These are phyloP conservation scores for Boechera stricta DNA, from an alignment of 345 rosid species.

Conservation along the genomic window DNA sequence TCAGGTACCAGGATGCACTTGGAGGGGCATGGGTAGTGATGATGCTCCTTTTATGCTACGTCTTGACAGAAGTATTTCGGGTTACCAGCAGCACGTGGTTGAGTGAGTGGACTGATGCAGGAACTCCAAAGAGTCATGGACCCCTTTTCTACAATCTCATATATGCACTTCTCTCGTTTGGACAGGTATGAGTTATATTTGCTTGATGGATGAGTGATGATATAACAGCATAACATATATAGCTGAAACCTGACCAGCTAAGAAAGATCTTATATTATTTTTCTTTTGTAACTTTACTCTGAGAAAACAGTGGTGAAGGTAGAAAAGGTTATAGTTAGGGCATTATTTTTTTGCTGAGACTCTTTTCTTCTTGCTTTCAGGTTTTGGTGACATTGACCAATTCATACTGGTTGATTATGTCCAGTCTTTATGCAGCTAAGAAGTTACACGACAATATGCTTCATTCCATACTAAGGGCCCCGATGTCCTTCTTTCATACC, in stretches of 20 bases:
- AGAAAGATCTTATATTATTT: background rate
- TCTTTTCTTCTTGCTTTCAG: constrained; percentile 52
- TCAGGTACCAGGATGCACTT: constrained; percentile 91
- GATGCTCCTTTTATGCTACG: constrained; percentile 76
- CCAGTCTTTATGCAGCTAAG: constrained; percentile 91
- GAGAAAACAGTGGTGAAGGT: background rate
- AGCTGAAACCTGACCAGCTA: constrained; percentile 23
- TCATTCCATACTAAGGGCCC: constrained; percentile 86
- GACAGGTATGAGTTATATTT: constrained; percentile 71
- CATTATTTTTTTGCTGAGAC: constrained; percentile 17
- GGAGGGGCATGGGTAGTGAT: constrained; percentile 97
- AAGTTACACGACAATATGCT: constrained; percentile 95
- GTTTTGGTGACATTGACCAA: constrained; percentile 81
- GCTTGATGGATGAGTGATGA: constrained; percentile 16
- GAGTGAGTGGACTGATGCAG: constrained; percentile 93
- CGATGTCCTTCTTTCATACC: constrained; percentile 96
- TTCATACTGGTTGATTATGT: constrained; percentile 90
- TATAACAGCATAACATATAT: constrained; percentile 22
- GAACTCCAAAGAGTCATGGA: constrained; percentile 56
- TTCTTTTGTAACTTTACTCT: constrained; percentile 9
- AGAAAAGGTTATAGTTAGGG: background rate
- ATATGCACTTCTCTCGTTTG: constrained; percentile 73
- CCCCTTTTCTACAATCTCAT: constrained; percentile 76
- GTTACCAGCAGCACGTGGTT: constrained; percentile 97
- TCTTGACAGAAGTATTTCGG: constrained; percentile 79